These are phyloP conservation scores for Colletotrichum spinosum DNA, from an alignment of 2,329 filamentous ascomycete species.

Conservation along the genomic window DNA sequence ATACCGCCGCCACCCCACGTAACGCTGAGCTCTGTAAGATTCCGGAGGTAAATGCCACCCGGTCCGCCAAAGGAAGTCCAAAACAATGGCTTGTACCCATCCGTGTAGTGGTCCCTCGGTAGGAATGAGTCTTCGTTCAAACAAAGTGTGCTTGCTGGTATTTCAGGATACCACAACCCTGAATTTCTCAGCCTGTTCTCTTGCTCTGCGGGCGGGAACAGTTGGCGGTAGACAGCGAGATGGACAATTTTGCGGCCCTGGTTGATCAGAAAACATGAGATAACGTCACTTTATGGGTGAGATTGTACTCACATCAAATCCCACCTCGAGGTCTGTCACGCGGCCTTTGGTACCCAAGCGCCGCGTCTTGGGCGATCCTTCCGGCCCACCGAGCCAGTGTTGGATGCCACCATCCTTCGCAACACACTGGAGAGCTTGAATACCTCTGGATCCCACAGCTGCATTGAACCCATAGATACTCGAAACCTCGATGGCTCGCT, in stretches of 20 bases:
- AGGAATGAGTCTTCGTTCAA: neutral
- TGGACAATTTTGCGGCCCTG: neutral
- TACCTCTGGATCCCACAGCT: neutral
- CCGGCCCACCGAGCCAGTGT: neutral
- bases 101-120: neutral
- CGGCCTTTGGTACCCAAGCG: neutral
- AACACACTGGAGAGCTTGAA: neutral
- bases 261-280: neutral
- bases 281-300: neutral
- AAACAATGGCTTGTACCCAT: neutral
- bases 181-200: neutral
- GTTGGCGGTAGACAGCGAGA: neutral
- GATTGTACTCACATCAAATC: slow-evolving; percentile 1
- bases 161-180: neutral
- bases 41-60: slow-evolving; percentile 1
- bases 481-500: neutral
- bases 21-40: neutral
- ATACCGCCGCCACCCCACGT: neutral
- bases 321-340: slow-evolving; percentile 1
- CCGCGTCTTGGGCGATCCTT: neutral
- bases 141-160: neutral
- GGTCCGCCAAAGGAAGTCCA: neutral
- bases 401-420: neutral
- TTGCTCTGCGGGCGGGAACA: neutral
- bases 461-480: neutral